These are phyloP conservation scores for Lactarius indigo DNA, from an alignment of 768 basidiomycete species.

Conservation along the genomic window DNA sequence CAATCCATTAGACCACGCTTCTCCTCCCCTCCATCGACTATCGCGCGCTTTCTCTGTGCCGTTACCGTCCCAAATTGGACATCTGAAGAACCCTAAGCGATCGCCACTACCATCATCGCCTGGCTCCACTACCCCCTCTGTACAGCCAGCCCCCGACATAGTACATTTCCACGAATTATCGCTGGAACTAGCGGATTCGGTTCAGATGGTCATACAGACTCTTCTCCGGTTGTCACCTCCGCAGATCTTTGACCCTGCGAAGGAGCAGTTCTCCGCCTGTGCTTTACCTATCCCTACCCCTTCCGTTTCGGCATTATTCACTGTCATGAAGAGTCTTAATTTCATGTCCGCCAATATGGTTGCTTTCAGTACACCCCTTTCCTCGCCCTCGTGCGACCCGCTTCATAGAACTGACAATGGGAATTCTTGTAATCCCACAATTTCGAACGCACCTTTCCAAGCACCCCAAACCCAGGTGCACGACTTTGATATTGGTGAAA, in stretches of 20 bases:
- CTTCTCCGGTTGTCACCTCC: slow-evolving; percentile 87
- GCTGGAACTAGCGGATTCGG: slow-evolving; percentile 83
- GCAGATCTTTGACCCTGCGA: slow-evolving; percentile 87
- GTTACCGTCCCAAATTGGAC: slow-evolving; percentile 71
- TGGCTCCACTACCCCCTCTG: slow-evolving; percentile 27
- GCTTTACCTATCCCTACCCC: slow-evolving; percentile 83
- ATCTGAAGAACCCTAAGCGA: slow-evolving; percentile 67
- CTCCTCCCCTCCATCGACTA: slow-evolving; percentile 47
- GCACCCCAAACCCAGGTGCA: slow-evolving; percentile 14
- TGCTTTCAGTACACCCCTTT: slow-evolving; percentile 37
- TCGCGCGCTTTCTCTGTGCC: slow-evolving; percentile 79
- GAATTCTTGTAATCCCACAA: slow-evolving; percentile 7
- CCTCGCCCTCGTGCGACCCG: slow-evolving; percentile 13
- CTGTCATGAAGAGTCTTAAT: slow-evolving; percentile 90
- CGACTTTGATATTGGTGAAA: slow-evolving; percentile 90
- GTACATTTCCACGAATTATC: slow-evolving; percentile 65
- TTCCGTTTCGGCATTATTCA: slow-evolving; percentile 84
- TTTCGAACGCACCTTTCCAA: slow-evolving; percentile 11
- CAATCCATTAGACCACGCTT: slow-evolving; percentile 33
- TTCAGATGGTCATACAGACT: slow-evolving; percentile 88
- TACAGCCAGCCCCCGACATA: slow-evolving; percentile 31
- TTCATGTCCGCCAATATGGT: slow-evolving; percentile 87
- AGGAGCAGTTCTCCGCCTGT: slow-evolving; percentile 90
- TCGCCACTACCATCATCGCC: slow-evolving; percentile 22
- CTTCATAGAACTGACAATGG: slow-evolving; percentile 10